These are phyloP conservation scores for Thalassiosira exigua DNA, from an alignment of 352 stramenopile species.

Conservation along the genomic window DNA sequence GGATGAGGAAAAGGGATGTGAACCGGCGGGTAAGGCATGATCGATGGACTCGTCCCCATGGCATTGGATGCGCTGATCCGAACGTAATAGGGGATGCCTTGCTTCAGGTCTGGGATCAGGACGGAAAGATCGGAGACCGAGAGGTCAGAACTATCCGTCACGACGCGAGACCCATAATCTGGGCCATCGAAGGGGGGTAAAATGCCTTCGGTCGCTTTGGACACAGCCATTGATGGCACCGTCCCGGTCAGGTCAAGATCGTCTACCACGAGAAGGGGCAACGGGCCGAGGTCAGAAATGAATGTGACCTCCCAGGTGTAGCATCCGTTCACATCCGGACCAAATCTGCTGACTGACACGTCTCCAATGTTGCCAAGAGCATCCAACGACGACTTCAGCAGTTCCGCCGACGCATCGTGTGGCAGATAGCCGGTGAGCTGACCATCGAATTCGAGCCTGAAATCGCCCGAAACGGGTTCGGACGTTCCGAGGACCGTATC, in stretches of 20 bases:
- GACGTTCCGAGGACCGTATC: slow-evolving; percentile 68
- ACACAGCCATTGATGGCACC: slow-evolving; percentile 86
- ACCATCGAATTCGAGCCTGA: slow-evolving; percentile 88
- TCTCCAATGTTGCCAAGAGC: slow-evolving; percentile 89
- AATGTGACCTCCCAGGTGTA: slow-evolving; percentile 94
- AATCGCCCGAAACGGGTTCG: slow-evolving; percentile 79
- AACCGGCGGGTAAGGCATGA: slow-evolving; percentile 88
- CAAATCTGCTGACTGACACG: slow-evolving; percentile 88
- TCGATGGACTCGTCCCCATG: slow-evolving; percentile 82
- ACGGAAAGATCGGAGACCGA: slow-evolving; percentile 67
- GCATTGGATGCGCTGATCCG: slow-evolving; percentile 92
- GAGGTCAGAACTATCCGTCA: slow-evolving; percentile 91
- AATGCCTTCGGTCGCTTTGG: slow-evolving; percentile 85
- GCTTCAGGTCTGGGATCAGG: slow-evolving; percentile 87
- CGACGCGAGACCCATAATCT: slow-evolving; percentile 86
- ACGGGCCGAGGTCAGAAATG: slow-evolving; percentile 89
- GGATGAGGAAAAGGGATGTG: slow-evolving; percentile 88
- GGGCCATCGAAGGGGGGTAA: slow-evolving; percentile 91
- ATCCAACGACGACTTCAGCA: slow-evolving; percentile 91
- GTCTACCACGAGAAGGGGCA: slow-evolving; percentile 87
- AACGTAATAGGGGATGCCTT: slow-evolving; percentile 95
- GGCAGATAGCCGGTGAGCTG: slow-evolving; percentile 88
- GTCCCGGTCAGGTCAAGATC: slow-evolving; percentile 90
- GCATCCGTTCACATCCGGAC: slow-evolving; percentile 90
- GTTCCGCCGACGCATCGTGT: slow-evolving; percentile 86